Evolutionary conservation across 2,329 filamentous ascomycete genomes (phyloP).

Genomic region (Colletotrichum spaethianum): DNA sequence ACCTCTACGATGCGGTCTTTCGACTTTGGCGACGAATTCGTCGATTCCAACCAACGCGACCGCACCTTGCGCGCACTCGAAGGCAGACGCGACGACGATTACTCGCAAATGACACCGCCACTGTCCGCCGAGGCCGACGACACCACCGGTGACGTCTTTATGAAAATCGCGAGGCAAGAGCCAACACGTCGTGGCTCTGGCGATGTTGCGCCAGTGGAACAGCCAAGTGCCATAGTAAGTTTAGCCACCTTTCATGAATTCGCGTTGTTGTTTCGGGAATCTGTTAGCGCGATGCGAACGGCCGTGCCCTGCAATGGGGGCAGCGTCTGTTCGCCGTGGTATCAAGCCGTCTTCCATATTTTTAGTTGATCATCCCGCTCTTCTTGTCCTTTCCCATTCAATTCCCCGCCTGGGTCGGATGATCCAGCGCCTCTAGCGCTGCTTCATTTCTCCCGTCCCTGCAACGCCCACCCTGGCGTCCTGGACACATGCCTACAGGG

Average conservation of each 20-base stretch:
- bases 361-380: constrained; percentile 31
- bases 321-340: constrained; percentile 26
- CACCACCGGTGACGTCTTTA: constrained; percentile 68
- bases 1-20: constrained; percentile 57
- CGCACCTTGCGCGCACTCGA: constrained; percentile 67
- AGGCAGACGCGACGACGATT: constrained; percentile 57
- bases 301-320: constrained; percentile 35
- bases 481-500: constrained; percentile 12
- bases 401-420: constrained; percentile 23
- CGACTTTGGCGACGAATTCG: constrained; percentile 59
- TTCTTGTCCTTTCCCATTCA: constrained; percentile 7
- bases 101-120: constrained; percentile 57
- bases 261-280: constrained; percentile 39
- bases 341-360: constrained; percentile 26
- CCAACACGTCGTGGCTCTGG: constrained; percentile 55
- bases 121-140: constrained; percentile 65
- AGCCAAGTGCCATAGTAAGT: constrained; percentile 64
- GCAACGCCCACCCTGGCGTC: constrained; percentile 23
- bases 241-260: constrained; percentile 25
- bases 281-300: constrained; percentile 31
- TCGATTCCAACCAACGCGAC: constrained; percentile 63
- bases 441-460: constrained; percentile 37
- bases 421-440: constrained; percentile 21
- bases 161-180: constrained; percentile 71
- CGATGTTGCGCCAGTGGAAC: constrained; percentile 51